phyloP scores from a whole-genome alignment of 2,329 filamentous ascomycete species.

The Didymella sp. region DNA sequence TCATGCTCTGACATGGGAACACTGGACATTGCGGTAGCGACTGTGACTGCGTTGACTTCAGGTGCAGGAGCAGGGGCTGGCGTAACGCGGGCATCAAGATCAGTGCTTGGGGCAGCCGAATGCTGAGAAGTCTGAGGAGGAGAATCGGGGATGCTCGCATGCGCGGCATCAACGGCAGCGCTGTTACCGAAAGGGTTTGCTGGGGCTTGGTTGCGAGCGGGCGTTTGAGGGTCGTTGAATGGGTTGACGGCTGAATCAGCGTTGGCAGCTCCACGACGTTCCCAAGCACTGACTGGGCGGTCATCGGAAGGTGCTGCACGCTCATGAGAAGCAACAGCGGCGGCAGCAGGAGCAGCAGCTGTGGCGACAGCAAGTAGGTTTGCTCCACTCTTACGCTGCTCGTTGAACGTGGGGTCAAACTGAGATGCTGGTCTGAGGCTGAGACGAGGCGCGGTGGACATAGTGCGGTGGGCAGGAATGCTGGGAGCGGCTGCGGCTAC shows the following conservation, averaged over 20 bases:
- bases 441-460: slow-evolving; percentile 73
- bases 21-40: slow-evolving; percentile 33
- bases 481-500: slow-evolving; percentile 39
- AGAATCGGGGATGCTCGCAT: slow-evolving; percentile 36
- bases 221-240: slow-evolving; percentile 61
- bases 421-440: slow-evolving; percentile 85
- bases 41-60: slow-evolving; percentile 50
- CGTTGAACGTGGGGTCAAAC: slow-evolving; percentile 73
- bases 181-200: slow-evolving; percentile 64
- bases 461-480: slow-evolving; percentile 54
- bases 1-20: slow-evolving; percentile 40
- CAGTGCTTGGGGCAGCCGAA: slow-evolving; percentile 32
- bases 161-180: slow-evolving; percentile 48
- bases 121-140: slow-evolving; percentile 34
- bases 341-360: slow-evolving; percentile 38
- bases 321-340: slow-evolving; percentile 25
- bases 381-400: slow-evolving; percentile 50
- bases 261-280: slow-evolving; percentile 48
- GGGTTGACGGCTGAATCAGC: slow-evolving; percentile 66
- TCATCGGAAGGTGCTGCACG: slow-evolving; percentile 22
- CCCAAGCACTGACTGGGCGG: slow-evolving; percentile 48
- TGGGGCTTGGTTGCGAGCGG: slow-evolving; percentile 49
- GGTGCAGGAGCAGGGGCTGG: slow-evolving; percentile 29
- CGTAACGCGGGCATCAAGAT: slow-evolving; percentile 33
- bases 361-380: slow-evolving; percentile 45